These are phyloP conservation scores for Nakaseomyces glabratus DNA, from an alignment of 1,139 yeast genomes.

Conservation along the genomic window DNA sequence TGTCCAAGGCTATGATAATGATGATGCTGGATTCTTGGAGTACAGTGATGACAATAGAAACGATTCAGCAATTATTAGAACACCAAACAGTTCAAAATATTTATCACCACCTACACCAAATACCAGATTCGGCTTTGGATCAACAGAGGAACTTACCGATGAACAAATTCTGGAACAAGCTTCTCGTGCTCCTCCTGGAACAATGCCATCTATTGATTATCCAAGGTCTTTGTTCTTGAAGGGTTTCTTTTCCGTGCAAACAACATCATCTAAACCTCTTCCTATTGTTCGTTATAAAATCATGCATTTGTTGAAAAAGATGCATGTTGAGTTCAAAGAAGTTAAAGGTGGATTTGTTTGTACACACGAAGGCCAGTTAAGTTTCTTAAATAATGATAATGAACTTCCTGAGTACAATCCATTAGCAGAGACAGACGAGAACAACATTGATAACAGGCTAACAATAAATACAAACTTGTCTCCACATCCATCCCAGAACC, in stretches of 20 bases:
- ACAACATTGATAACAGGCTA: slow-evolving; percentile 7
- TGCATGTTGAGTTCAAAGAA: slow-evolving; percentile 79
- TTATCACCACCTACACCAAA: slow-evolving; percentile 5
- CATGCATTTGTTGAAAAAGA: slow-evolving; percentile 62
- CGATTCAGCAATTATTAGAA: slow-evolving; percentile 28
- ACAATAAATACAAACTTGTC: slow-evolving; percentile 12
- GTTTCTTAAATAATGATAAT: background rate
- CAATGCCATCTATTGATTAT: slow-evolving; percentile 90
- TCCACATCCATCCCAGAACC: background rate
- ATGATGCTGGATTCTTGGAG: slow-evolving; percentile 45
- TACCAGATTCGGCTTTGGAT: slow-evolving; percentile 6
- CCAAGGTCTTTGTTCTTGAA: slow-evolving; percentile 87
- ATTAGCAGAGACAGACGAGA: background rate
- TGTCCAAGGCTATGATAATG: slow-evolving; percentile 20
- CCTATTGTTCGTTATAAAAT: slow-evolving; percentile 83
- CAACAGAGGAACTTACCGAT: slow-evolving; percentile 41
- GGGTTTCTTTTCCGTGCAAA: slow-evolving; percentile 91
- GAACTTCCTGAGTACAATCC: background rate
- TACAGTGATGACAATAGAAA: slow-evolving; percentile 59
- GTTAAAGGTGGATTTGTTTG: slow-evolving; percentile 94
- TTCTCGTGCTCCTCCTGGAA: slow-evolving; percentile 59
- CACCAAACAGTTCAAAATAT: slow-evolving; percentile 5
- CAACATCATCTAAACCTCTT: slow-evolving; percentile 87
- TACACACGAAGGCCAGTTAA: slow-evolving; percentile 38
- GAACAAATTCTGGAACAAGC: slow-evolving; percentile 59